Evolutionary conservation across 495 filamentous ascomycete species (phyloP).

Genomic region (Tetracladium marchalianum): DNA sequence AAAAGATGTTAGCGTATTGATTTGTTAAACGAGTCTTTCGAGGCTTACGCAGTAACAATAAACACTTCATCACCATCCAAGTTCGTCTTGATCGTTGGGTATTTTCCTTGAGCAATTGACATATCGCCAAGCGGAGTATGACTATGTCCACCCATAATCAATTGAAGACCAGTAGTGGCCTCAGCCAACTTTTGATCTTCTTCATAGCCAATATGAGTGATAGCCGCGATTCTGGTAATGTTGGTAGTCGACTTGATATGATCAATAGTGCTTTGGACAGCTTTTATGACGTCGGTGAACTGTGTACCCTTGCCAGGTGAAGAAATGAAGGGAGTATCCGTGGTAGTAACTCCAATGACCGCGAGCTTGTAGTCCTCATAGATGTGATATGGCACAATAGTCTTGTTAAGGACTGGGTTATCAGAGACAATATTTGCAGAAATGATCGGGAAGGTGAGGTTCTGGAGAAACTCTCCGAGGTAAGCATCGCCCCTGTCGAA

Average conservation of each 20-base stretch:
- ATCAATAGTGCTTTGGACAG: slow-evolving; percentile 42
- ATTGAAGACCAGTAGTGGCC: slow-evolving; percentile 36
- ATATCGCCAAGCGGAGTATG: slow-evolving; percentile 45
- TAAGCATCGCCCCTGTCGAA: slow-evolving; percentile 41
- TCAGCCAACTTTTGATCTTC: slow-evolving; percentile 41
- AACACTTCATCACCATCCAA: slow-evolving; percentile 48
- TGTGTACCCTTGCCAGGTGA: slow-evolving; percentile 36
- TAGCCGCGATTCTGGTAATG: slow-evolving; percentile 41
- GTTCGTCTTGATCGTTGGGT: slow-evolving; percentile 45
- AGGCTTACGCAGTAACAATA: slow-evolving; percentile 40
- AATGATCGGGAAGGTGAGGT: slow-evolving; percentile 46
- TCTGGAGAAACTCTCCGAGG: slow-evolving; percentile 39
- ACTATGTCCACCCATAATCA: slow-evolving; percentile 52
- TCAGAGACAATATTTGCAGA: slow-evolving; percentile 41
- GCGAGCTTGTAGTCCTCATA: slow-evolving; percentile 42
- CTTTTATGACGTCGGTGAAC: slow-evolving; percentile 36
- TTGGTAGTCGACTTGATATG: slow-evolving; percentile 35
- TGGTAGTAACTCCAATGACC: slow-evolving; percentile 46
- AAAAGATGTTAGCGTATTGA: neutral
- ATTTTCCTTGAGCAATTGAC: slow-evolving; percentile 35
- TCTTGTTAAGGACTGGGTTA: slow-evolving; percentile 37
- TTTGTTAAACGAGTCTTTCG: neutral
- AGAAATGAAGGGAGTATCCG: slow-evolving; percentile 38
- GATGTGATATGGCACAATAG: slow-evolving; percentile 45
- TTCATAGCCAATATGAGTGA: slow-evolving; percentile 50